Conservation (phyloP, 345 rosid species). For the Bruguiera gymnorhiza region DNA sequence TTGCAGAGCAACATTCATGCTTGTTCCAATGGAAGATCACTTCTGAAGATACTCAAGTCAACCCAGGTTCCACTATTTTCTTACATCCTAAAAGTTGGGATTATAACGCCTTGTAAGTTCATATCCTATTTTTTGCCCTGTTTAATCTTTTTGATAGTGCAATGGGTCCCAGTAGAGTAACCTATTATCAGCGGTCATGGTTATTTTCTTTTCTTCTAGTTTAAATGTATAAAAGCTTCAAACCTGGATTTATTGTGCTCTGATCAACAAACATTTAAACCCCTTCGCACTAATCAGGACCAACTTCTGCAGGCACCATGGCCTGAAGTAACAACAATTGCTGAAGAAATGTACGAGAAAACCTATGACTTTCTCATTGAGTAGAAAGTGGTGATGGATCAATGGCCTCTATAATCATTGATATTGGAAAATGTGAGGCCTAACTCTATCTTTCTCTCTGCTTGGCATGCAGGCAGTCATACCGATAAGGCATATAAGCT, state of each 20-base stretch:
- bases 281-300: conserved; percentile 1
- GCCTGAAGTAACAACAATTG: conserved; percentile 82
- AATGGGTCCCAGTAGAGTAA: too few species aligned
- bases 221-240: background rate
- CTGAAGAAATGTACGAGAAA: conserved; percentile 89
- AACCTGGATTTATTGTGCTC: background rate
- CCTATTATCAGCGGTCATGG: background rate
- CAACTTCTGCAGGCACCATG: conserved; percentile 60
- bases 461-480: background rate
- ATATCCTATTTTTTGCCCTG: conserved; percentile 4
- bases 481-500: background rate
- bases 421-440: conserved; percentile 76
- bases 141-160: too few species aligned
- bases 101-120: conserved; percentile 80
- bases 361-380: conserved; percentile 62
- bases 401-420: conserved; percentile 89
- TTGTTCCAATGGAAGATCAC: conserved; percentile 74
- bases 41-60: conserved; percentile 53
- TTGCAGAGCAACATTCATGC: conserved; percentile 67
- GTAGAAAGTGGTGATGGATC: conserved; percentile 79
- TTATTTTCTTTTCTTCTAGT: background rate
- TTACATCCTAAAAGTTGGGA: conserved; percentile 81
- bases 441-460: background rate
- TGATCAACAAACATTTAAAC: background rate
- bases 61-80: conserved; percentile 55